Conservation (phyloP, 331 rosid genomes). For the Rhamnella rubrinervis region DNA sequence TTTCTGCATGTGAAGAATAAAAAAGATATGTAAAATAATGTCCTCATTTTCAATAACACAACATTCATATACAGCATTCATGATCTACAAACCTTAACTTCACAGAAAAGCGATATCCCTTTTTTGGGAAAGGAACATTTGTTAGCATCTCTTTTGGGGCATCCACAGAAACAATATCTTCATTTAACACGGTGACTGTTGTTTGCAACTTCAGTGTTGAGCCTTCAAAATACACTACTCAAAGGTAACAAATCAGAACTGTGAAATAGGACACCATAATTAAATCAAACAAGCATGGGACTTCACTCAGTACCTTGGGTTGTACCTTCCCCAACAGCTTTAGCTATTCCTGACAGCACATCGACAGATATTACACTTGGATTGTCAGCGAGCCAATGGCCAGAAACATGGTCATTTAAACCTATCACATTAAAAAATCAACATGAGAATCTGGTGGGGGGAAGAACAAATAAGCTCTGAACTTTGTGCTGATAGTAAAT, state of each 20-base stretch:
- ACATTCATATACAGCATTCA: background rate
- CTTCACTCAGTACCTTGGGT: conserved; percentile 64
- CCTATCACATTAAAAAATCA: conserved; percentile 46
- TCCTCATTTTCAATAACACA: background rate
- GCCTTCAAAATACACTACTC: conserved; percentile 65
- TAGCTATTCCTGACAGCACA: conserved; percentile 55
- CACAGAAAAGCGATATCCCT: conserved; percentile 87
- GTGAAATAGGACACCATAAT: conserved; percentile 20
- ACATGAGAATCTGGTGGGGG: conserved; percentile 23
- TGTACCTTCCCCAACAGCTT: conserved; percentile 81
- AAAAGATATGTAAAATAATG: background rate
- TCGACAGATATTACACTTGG: conserved; percentile 70
- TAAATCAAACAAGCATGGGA: conserved; percentile 4
- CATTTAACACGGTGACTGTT: conserved; percentile 51
- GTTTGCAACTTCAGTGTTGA: conserved; percentile 65
- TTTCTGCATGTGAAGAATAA: background rate
- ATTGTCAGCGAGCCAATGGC: conserved; percentile 70
- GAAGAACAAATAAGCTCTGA: background rate
- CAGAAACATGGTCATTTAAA: conserved; percentile 61
- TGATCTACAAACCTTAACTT: conserved; percentile 65
- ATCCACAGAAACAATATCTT: conserved; percentile 57
- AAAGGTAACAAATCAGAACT: conserved; percentile 23
- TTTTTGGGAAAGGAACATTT: conserved; percentile 76
- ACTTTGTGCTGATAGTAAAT: background rate
- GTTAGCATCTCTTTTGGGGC: conserved; percentile 82